Evolutionary conservation across 2,329 filamentous ascomycete genomes (phyloP), one percentile per base, ranked within the genome.

Genomic region (Grosmannia clavigera): DNA sequence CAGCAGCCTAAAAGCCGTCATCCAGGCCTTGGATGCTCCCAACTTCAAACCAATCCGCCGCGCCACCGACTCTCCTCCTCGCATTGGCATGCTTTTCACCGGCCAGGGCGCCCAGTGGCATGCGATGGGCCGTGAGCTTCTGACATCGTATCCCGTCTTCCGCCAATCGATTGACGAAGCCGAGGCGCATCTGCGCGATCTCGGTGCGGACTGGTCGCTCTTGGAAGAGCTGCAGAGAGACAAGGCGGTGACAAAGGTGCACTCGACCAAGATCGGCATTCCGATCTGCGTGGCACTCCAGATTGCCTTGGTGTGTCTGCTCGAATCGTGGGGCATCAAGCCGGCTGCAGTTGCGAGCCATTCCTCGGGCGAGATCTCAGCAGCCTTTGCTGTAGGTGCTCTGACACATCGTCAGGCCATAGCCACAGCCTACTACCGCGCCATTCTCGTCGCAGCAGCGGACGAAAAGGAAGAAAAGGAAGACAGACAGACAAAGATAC

Each of bases 391-490:
- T 3, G 73, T 74, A 0, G 75, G 77, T 3, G 70, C 75, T 11
- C 68, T 80, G 31, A 71, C 71, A 2, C 72, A 78, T 40, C 71
- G 78, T 35, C 69, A 73, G 1, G 74, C 75, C 55, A 75, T 80
- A 67, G 70, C 72, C 0, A 72, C 78, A 12, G 80, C 80, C 1
- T 83, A 81, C 66, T 73, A 75, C 64, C 70, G 77, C 19, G 77
- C 75, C 1, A 70, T 74, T 33, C 71, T 77, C n/a, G 1, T 71
- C 78, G 0, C 69, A 70, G 46, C 1, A 22, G 22, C 22, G 22
- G 22, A 22, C 22, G 22, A 22, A 22, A 22, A 22, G 22, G 22
- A 22, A 22, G 22, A 22, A 22, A 22, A 19, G n/a, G 5, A n/a
- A 12, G n/a, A 22, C 1, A 50, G 1, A 7, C 19, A 22, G n/a